Percentiles rank a stretch among this genome's conserved stretches.
Evolutionary conservation across 768 basidiomycete species (phyloP).

Genomic region (Hysterangium stoloniferum): DNA sequence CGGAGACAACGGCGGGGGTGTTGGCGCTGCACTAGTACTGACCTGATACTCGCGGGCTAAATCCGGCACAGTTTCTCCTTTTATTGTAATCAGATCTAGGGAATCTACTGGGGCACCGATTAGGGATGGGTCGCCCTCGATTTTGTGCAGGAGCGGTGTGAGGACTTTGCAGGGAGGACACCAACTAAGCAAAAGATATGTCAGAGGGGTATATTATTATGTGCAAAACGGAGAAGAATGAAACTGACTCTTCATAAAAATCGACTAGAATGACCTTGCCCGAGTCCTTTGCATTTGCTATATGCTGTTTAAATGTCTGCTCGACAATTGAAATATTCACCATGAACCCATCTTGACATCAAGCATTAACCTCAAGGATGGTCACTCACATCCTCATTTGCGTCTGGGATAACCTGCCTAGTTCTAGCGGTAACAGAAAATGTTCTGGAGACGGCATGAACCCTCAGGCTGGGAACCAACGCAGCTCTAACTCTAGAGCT

Average conservation of each 20-base stretch:
- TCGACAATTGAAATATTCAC: not conserved
- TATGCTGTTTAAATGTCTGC: constrained; percentile 4
- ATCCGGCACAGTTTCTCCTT: constrained; percentile 34
- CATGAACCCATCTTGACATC: not conserved
- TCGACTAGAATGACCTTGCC: constrained; percentile 63
- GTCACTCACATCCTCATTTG: not conserved
- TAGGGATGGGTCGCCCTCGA: constrained; percentile 37
- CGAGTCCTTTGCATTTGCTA: constrained; percentile 7
- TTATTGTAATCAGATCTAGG: constrained; percentile 67
- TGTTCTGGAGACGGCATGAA: too few species aligned
- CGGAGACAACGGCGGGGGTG: constrained; percentile 1
- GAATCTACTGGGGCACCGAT: constrained; percentile 21
- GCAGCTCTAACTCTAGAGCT: too few species aligned
- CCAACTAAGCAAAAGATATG: constrained; percentile 43
- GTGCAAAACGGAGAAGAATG: constrained; percentile 5
- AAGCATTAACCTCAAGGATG: not conserved
- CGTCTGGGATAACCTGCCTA: not conserved
- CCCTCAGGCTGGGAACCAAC: too few species aligned
- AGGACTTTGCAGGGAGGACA: constrained; percentile 69
- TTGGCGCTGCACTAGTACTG: not conserved
- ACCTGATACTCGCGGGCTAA: constrained; percentile 50
- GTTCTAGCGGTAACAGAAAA: not conserved
- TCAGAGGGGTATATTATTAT: constrained; percentile 4
- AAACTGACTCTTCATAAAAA: constrained; percentile 69
- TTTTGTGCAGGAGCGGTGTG: constrained; percentile 57